A percentile compares a stretch with the other conserved stretches of the same genome.
These are phyloP conservation scores for Crataegus laevigata DNA, from an alignment of 306 rosid genomes.

Conservation along the genomic window DNA sequence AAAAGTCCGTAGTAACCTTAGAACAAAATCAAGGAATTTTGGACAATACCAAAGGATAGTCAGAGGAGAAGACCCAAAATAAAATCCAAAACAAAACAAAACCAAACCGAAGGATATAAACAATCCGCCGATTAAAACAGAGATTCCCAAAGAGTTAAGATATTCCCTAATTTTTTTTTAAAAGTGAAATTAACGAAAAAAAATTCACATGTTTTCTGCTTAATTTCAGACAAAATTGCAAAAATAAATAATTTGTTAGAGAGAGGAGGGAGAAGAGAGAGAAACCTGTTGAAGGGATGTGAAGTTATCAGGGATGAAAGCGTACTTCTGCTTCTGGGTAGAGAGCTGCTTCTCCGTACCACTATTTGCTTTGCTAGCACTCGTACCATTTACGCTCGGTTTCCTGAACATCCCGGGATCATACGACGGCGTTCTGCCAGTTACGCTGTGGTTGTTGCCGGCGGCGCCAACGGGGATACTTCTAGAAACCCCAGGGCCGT, in stretches of 20 bases:
- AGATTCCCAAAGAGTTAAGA: neutral
- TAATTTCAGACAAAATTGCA: neutral
- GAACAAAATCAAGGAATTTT: neutral
- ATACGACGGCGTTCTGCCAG: neutral
- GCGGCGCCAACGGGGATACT: neutral
- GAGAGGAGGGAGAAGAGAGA: neutral
- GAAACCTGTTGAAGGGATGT: constrained; percentile 54
- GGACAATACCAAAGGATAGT: neutral
- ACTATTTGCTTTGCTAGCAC: neutral
- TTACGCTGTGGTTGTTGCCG: neutral
- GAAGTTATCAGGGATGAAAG: constrained; percentile 50
- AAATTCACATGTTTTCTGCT: neutral
- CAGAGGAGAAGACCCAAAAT: neutral
- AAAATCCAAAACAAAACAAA: neutral
- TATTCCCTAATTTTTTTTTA: neutral
- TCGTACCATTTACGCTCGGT: neutral
- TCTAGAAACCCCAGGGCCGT: neutral
- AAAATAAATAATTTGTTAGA: neutral
- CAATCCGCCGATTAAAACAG: neutral
- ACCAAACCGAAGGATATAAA: neutral
- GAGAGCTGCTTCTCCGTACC: constrained; percentile 13
- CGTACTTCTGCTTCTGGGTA: constrained; percentile 47
- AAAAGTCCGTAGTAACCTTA: neutral
- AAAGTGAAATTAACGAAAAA: neutral
- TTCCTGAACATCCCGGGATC: neutral